phyloP scores from a whole-genome alignment of 805 yeast genomes.

The Kluyveromyces dobzhanskii region DNA sequence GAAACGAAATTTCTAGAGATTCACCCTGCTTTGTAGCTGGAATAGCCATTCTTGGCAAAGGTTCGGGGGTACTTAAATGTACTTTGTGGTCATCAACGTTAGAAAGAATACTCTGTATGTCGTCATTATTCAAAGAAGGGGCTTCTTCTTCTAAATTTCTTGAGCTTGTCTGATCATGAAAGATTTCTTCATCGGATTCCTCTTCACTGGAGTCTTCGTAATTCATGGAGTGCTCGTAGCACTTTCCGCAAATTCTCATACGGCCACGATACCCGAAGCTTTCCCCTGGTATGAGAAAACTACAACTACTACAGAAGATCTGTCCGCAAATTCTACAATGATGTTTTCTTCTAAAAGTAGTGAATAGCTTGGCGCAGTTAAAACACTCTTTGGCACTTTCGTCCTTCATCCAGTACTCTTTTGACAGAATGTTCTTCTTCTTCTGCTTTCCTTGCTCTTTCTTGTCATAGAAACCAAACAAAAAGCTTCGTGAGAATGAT shows the following conservation, averaged over 20 bases:
- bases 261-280: conserved; percentile 56
- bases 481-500: conserved; percentile 34
- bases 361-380: conserved; percentile 69
- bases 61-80: conserved; percentile 38
- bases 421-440: conserved; percentile 29
- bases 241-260: conserved; percentile 69
- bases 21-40: conserved; percentile 78
- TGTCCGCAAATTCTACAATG: conserved; percentile 96
- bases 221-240: conserved; percentile 52
- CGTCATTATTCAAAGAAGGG: conserved; percentile 25
- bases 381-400: conserved; percentile 85
- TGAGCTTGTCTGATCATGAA: conserved; percentile 26
- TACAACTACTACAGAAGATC: conserved; percentile 81
- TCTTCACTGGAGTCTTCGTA: conserved; percentile 73
- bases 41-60: conserved; percentile 68
- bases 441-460: conserved; percentile 23
- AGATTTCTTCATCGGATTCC: conserved; percentile 28
- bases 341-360: conserved; percentile 83
- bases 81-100: conserved; percentile 29
- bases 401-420: conserved; percentile 95
- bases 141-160: conserved; percentile 11
- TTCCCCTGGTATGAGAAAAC: conserved; percentile 60
- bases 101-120: conserved; percentile 28
- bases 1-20: conserved; percentile 60
- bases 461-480: conserved; percentile 34